Conservation (phyloP, 768 basidiomycete species). For the Leccinum rimulosum region DNA sequence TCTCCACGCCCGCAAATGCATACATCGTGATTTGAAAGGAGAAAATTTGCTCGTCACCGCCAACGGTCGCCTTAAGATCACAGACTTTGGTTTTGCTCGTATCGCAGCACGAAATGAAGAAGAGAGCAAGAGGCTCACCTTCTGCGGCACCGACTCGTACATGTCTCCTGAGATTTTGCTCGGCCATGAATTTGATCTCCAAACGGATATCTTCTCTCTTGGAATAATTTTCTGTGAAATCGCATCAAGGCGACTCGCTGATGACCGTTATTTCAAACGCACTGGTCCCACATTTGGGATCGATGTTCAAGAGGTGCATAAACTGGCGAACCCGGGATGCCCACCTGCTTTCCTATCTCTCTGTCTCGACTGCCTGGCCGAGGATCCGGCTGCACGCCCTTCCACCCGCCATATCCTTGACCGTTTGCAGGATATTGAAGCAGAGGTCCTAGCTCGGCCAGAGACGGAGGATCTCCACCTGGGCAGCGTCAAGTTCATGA, state of each 20-base stretch:
- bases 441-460: slow-evolving; percentile 70
- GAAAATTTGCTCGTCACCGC: slow-evolving; percentile 95
- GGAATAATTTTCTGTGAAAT: slow-evolving; percentile 95
- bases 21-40: slow-evolving; percentile 91
- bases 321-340: slow-evolving; percentile 67
- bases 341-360: slow-evolving; percentile 77
- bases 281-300: slow-evolving; percentile 76
- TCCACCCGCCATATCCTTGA: slow-evolving; percentile 78
- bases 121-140: slow-evolving; percentile 81
- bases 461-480: slow-evolving; percentile 73
- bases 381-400: slow-evolving; percentile 67
- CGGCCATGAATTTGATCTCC: slow-evolving; percentile 88
- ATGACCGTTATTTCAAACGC: slow-evolving; percentile 76
- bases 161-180: slow-evolving; percentile 97
- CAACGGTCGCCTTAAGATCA: slow-evolving; percentile 94
- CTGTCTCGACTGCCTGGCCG: slow-evolving; percentile 71
- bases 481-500: slow-evolving; percentile 83
- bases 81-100: slow-evolving; percentile 97
- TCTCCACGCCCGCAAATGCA: slow-evolving; percentile 89
- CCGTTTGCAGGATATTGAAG: slow-evolving; percentile 75
- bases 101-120: slow-evolving; percentile 92
- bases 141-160: slow-evolving; percentile 89
- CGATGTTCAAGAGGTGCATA: slow-evolving; percentile 69
- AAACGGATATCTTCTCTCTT: slow-evolving; percentile 93
- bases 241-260: slow-evolving; percentile 77